Conservation (phyloP, 805 yeast genomes). For the Starmerella cellae region DNA sequence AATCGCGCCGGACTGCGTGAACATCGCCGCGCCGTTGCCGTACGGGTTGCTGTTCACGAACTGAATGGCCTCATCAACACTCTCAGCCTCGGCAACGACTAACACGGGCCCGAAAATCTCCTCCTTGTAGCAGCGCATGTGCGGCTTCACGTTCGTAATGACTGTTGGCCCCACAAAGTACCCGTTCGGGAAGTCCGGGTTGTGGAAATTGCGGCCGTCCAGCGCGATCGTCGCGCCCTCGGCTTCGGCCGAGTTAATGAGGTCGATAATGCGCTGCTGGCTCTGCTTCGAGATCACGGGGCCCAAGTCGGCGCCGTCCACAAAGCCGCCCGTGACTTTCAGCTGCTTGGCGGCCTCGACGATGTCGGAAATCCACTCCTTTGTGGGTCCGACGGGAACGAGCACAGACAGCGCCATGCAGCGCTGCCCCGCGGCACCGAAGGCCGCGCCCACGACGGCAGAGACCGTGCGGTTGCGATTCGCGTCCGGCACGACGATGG, state of each 20-base stretch:
- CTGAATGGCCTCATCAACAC: constrained; percentile 55
- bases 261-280: constrained; percentile 40
- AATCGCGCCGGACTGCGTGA: constrained; percentile 56
- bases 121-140: constrained; percentile 59
- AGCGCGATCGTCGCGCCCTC: constrained; percentile 51
- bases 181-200: constrained; percentile 42
- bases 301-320: constrained; percentile 48
- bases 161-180: constrained; percentile 65
- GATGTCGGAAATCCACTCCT: constrained; percentile 50
- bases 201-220: constrained; percentile 46
- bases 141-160: constrained; percentile 47
- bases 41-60: constrained; percentile 48
- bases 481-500: constrained; percentile 61
- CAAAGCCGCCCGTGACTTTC: constrained; percentile 55
- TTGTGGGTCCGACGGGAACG: constrained; percentile 56
- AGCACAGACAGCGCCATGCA: constrained; percentile 68
- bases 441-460: constrained; percentile 61
- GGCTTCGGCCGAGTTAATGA: constrained; percentile 44
- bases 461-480: constrained; percentile 49
- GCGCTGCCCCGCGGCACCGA: constrained; percentile 77
- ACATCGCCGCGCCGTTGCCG: constrained; percentile 61
- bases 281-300: constrained; percentile 57
- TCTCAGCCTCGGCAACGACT: constrained; percentile 45
- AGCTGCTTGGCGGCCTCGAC: constrained; percentile 44
- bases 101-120: constrained; percentile 71